Conservation (phyloP, 2,329 filamentous ascomycete species). For the Talaromyces sp. region DNA sequence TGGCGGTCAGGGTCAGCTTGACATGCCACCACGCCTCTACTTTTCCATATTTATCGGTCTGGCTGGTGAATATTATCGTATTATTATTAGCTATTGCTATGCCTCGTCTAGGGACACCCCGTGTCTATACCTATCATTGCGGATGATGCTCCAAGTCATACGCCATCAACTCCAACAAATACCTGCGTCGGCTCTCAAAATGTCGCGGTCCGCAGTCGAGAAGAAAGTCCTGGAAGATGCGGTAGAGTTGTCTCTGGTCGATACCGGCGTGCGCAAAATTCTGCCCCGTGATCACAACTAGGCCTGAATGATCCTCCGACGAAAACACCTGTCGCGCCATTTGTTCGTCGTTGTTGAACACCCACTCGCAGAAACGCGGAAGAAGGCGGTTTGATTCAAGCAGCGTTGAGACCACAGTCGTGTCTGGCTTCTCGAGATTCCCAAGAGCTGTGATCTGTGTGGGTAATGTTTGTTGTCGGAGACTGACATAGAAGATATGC, state of each 20-base stretch:
- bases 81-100: background rate
- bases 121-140: background rate
- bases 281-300: conserved; percentile 15
- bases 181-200: conserved; percentile 13
- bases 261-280: conserved; percentile 9
- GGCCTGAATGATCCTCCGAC: background rate
- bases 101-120: background rate
- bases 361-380: conserved; percentile 22
- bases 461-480: background rate
- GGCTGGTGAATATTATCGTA: background rate
- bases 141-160: conserved; percentile 1
- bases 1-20: background rate
- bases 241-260: background rate
- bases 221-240: conserved; percentile 10
- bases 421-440: conserved; percentile 6
- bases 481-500: background rate
- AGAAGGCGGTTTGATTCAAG: conserved; percentile 23
- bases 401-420: conserved; percentile 17
- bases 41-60: no score
- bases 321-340: conserved; percentile 3
- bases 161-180: conserved; percentile 9
- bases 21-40: background rate
- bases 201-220: conserved; percentile 6
- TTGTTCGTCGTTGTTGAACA: conserved; percentile 16
- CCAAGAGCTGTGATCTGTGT: background rate